Evolutionary conservation across 2,329 filamentous ascomycete genomes (phyloP), one percentile per base, ranked within the genome.

Genomic region (Fusarium cyanostomum): DNA sequence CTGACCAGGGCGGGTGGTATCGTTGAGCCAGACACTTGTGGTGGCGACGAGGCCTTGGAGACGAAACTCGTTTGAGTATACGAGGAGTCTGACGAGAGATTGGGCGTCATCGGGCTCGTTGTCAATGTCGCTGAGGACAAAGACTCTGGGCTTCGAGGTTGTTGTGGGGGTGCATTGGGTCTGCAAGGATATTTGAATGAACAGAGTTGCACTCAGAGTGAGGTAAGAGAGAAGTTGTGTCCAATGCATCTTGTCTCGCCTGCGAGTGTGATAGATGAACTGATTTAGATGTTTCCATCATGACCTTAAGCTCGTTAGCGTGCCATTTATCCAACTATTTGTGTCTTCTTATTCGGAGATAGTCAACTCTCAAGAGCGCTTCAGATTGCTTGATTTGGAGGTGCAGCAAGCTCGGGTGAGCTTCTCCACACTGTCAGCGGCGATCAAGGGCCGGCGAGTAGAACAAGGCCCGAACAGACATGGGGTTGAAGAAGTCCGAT

Each of bases 81-180:
- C 69, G 5, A 82, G 65, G 27, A 78, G 76, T 2, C 80, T 76
- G 2, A 78, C 76, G 1, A 82, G 62, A 2, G 77, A 81, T 60
- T 80, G 75, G 4, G 76, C 72, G 61, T 82, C 79, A 50, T 81
- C 79, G 0, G 79, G 79, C 58, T 82, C 79, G 59, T 81, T 81
- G 34, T 76, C 76, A 18, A 81, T 80, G 28, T 82, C 79, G 4
- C 77, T 76, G 12, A 79, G 49, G 37, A 81, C 73, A 37, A 80
- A 80, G 0, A 79, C 69, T 1, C 73, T 70, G 0, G 70, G 72
- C 51, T 73, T 74, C n/a, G n/a, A n/a, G 9, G 5, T 6, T 13
- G 18, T 10, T 15, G 18, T 4, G 18, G 13, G 10, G 12, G 15
- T 3, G 5, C 24, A 16, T 10, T 13, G 13, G 7, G 31, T 27